Base-by-base conservation (phyloP, 192 early-diverging fungal species). In the Rhizophlyctis rosea region DNA sequence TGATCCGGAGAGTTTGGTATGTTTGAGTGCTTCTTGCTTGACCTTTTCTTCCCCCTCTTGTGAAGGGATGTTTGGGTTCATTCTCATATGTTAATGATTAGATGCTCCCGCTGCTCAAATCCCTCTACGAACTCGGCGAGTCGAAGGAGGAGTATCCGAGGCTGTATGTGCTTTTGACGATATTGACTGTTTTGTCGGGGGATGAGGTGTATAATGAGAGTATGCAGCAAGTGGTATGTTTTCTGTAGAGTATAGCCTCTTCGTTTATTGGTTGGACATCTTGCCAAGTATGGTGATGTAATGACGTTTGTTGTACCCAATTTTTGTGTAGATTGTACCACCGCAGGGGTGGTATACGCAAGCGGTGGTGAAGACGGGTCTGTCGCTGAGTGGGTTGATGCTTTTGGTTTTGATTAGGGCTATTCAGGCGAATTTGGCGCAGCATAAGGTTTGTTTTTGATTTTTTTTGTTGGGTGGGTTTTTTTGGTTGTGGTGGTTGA, bases 1-100 rank as follows among this genome's bases (percentile, higher is more conserved):
- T 0, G 89, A 91, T 60, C 89, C 88, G 3, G 89, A 91, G 58
- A 85, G 81, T n/a, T 68, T 91, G 67, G 85, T 90, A 74, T 65
- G 68, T 18, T 52, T 34, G 32, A 44, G 25, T 67, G 33, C 7
- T 28, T 5, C 32, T 24, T 33, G 2, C 24, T 28, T n/a, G n/a
- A n/a, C n/a, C n/a, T n/a, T n/a, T n/a, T n/a, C n/a, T n/a, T n/a
- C n/a, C n/a, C n/a, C n/a, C n/a, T n/a, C n/a, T n/a, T n/a, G n/a
- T n/a, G n/a, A n/a, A n/a, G n/a, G n/a, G n/a, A n/a, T n/a, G n/a
- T n/a, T n/a, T n/a, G n/a, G n/a, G n/a, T n/a, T n/a, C n/a, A n/a
- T n/a, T n/a, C n/a, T n/a, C n/a, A n/a, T n/a, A n/a, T n/a, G n/a
- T n/a, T n/a, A n/a, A n/a, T n/a, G n/a, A n/a, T 9, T 61, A 84